Percentiles rank a stretch among this genome's conserved stretches.
phyloP scores from a whole-genome alignment of 768 basidiomycete species.

The Kwoniella heveanensis region DNA sequence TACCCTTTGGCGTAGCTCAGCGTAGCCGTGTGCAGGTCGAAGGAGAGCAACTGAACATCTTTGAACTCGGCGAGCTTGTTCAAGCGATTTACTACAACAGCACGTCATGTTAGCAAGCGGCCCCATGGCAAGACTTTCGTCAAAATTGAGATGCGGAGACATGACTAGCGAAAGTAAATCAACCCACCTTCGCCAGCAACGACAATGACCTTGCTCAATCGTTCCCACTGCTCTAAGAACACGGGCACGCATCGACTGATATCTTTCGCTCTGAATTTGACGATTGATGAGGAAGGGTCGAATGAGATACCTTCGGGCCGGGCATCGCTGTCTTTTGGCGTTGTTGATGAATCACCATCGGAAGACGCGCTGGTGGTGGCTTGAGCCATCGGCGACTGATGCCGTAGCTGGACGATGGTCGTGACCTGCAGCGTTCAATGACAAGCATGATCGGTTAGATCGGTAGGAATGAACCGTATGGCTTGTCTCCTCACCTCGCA shows the following conservation, averaged over 20 bases:
- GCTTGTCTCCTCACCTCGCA: constrained; percentile 59
- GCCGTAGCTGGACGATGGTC: constrained; percentile 76
- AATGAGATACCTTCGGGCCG: constrained; percentile 77
- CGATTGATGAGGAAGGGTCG: constrained; percentile 82
- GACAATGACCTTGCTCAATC: constrained; percentile 89
- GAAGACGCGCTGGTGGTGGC: constrained; percentile 6
- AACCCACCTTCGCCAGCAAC: constrained; percentile 80
- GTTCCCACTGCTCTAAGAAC: constrained; percentile 88
- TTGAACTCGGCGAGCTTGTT: constrained; percentile 70
- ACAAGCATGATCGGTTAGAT: background rate
- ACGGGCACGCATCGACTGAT: constrained; percentile 86
- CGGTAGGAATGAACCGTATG: no score
- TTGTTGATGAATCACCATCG: constrained; percentile 58
- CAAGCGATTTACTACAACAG: constrained; percentile 73
- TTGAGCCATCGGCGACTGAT: constrained; percentile 37
- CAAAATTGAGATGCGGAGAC: background rate
- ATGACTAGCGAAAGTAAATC: no score
- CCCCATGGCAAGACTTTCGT: background rate
- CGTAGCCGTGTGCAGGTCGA: constrained; percentile 89
- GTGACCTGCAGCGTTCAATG: constrained; percentile 64
- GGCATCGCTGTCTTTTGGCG: no score
- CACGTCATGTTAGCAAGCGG: background rate
- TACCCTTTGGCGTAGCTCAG: constrained; percentile 65
- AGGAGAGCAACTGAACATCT: constrained; percentile 80
- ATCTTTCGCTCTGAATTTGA: constrained; percentile 83